These are phyloP conservation scores for Ambrosia hybrid DNA, from an alignment of 140 eudicot species.

Conservation along the genomic window DNA sequence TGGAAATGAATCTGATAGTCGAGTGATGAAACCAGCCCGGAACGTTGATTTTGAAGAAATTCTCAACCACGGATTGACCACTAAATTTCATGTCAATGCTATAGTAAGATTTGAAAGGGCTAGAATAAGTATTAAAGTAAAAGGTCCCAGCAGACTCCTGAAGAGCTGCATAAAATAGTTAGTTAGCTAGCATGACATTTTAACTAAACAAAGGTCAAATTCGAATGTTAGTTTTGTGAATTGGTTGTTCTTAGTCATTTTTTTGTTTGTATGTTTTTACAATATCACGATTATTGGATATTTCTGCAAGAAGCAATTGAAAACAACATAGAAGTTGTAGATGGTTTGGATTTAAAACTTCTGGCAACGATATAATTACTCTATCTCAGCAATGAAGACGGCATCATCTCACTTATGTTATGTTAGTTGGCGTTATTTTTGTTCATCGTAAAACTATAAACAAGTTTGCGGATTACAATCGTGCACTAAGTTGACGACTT, in stretches of 20 bases:
- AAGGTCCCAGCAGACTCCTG: constrained; percentile 52
- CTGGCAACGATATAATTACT: constrained; percentile 82
- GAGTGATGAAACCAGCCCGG: constrained; percentile 91
- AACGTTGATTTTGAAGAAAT: constrained; percentile 59
- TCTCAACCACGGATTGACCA: constrained; percentile 55
- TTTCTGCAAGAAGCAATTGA: constrained; percentile 77
- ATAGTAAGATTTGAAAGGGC: constrained; percentile 58
- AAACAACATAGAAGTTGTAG: constrained; percentile 88
- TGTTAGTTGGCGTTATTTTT: not conserved
- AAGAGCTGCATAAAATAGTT: constrained; percentile 52
- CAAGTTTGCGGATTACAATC: not conserved
- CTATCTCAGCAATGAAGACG: constrained; percentile 77
- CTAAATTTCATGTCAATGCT: constrained; percentile 64
- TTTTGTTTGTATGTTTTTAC: not conserved
- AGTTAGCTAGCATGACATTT: not conserved
- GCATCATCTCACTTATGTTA: constrained; percentile 79
- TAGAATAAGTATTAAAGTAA: constrained; percentile 56
- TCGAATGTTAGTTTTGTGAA: too few species aligned
- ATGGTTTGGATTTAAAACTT: constrained; percentile 89
- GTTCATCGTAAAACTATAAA: not conserved
- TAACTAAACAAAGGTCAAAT: too few species aligned
- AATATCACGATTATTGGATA: not conserved
- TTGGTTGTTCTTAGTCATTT: too few species aligned
- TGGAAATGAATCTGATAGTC: constrained; percentile 63
- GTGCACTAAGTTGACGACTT: constrained; percentile 64